Percentiles rank a stretch among this genome's conserved stretches.
phyloP scores from a whole-genome alignment of 2,329 filamentous ascomycete species.

The Cladosporium sp. region DNA sequence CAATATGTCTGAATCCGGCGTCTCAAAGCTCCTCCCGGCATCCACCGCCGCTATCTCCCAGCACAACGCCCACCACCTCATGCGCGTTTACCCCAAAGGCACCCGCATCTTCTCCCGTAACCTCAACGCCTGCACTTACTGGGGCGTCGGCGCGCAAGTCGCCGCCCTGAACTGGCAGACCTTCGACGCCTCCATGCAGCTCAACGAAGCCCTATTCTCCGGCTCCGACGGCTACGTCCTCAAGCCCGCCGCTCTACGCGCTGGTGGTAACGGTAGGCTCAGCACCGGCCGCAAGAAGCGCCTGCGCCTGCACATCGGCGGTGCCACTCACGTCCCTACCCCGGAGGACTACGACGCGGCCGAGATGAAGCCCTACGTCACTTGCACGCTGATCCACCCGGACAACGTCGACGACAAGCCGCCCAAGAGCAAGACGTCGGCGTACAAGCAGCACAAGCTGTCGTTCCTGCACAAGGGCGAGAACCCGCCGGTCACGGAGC shows the following conservation, averaged over 20 bases:
- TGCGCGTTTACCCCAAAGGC: conserved; percentile 65
- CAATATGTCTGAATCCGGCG: conserved; percentile 61
- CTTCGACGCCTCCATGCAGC: conserved; percentile 58
- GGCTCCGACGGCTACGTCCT: conserved; percentile 61
- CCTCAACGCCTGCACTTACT: conserved; percentile 57
- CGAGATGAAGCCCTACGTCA: conserved; percentile 58
- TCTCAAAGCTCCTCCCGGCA: conserved; percentile 47
- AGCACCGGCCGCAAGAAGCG: conserved; percentile 44
- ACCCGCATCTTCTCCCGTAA: conserved; percentile 62
- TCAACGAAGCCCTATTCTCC: conserved; percentile 62
- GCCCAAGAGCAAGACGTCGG: conserved; percentile 55
- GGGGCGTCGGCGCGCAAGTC: conserved; percentile 62
- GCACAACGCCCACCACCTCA: conserved; percentile 61
- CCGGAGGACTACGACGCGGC: conserved; percentile 45
- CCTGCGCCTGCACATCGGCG: conserved; percentile 54
- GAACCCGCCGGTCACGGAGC: conserved; percentile 55
- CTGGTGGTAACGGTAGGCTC: conserved; percentile 48
- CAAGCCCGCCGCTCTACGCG: conserved; percentile 55
- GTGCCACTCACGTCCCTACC: conserved; percentile 56
- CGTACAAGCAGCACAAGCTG: conserved; percentile 55
- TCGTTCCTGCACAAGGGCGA: conserved; percentile 53
- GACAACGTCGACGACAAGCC: conserved; percentile 42
- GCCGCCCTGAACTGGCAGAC: conserved; percentile 66
- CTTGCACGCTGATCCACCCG: conserved; percentile 58
- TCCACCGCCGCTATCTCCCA: conserved; percentile 45